Evolutionary conservation across 2,329 filamentous ascomycete genomes (phyloP).

Genomic region (Fusarium dimerum): DNA sequence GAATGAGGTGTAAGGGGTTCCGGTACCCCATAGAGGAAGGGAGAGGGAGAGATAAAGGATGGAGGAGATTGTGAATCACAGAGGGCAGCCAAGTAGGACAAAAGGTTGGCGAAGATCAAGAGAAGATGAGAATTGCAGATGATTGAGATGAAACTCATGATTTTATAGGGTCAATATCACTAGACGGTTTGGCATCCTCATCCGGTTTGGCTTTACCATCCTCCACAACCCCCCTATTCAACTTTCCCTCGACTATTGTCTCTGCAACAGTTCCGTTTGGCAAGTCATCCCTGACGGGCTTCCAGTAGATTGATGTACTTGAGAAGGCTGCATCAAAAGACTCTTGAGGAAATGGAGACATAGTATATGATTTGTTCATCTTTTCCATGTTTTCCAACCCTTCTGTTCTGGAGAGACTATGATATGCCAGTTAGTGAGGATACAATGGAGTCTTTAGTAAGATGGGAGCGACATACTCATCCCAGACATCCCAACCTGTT

Average conservation of each 20-base stretch:
- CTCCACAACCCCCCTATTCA: neutral
- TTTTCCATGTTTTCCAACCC: constrained; percentile 22
- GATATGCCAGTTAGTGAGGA: neutral
- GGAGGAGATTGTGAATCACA: too few relatives aligned
- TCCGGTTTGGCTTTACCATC: neutral
- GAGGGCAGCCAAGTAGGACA: too few relatives aligned
- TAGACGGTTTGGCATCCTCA: too few relatives aligned
- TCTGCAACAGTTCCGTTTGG: neutral
- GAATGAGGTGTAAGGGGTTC: too few relatives aligned
- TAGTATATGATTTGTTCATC: constrained; percentile 23
- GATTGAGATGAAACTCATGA: too few relatives aligned
- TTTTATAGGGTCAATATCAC: too few relatives aligned
- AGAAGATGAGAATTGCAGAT: too few relatives aligned
- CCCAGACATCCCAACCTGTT: constrained; percentile 53
- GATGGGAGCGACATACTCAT: constrained; percentile 37
- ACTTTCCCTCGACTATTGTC: neutral
- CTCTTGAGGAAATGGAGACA: constrained; percentile 25
- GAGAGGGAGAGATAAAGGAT: too few relatives aligned
- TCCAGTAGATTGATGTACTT: constrained; percentile 32
- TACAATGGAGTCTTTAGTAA: too few relatives aligned
- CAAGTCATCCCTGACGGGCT: neutral
- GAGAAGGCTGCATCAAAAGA: constrained; percentile 22
- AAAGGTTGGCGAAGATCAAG: too few relatives aligned
- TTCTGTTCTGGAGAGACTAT: constrained; percentile 14
- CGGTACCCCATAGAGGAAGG: too few relatives aligned